phyloP scores from a whole-genome alignment of 441 rosid species.

The Adansonia madagascariensis region DNA sequence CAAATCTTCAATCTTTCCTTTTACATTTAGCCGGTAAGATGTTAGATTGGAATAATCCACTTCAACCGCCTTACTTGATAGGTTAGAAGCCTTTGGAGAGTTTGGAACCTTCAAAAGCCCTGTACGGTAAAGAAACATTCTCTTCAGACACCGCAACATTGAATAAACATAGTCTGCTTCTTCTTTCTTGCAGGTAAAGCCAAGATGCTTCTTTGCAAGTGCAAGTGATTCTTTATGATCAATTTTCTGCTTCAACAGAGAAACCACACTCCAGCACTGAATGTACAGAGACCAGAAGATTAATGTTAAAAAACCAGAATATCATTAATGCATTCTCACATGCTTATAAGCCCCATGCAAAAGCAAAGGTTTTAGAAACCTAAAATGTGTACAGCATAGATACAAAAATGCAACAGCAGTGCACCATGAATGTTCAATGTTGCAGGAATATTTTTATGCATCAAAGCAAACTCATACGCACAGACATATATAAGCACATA shows the following conservation, averaged over 20 bases:
- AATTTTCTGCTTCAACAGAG: constrained; percentile 64
- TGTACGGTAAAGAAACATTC: constrained; percentile 46
- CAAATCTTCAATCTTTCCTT: constrained; percentile 34
- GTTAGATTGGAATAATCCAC: constrained; percentile 32
- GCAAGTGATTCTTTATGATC: constrained; percentile 67
- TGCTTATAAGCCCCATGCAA: not conserved
- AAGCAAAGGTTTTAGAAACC: constrained; percentile 7
- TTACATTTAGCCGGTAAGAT: constrained; percentile 30
- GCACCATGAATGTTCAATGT: not conserved
- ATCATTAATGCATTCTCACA: not conserved
- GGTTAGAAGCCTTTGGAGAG: constrained; percentile 41
- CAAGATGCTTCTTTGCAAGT: constrained; percentile 63
- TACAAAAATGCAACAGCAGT: not conserved
- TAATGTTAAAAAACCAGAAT: not conserved
- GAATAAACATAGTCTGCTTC: constrained; percentile 66
- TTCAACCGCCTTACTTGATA: constrained; percentile 31
- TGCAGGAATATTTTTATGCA: not conserved
- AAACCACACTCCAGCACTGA: constrained; percentile 86
- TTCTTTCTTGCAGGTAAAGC: constrained; percentile 64
- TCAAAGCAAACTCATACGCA: not conserved
- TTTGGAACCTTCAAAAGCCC: constrained; percentile 36
- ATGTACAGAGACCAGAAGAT: constrained; percentile 18
- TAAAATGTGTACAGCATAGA: not conserved
- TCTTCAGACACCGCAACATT: constrained; percentile 59
- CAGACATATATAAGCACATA: not conserved